Percentiles rank a stretch among this genome's conserved stretches.
Conservation (phyloP, 1,139 yeast genomes). For the Waltiozyma sp. region DNA sequence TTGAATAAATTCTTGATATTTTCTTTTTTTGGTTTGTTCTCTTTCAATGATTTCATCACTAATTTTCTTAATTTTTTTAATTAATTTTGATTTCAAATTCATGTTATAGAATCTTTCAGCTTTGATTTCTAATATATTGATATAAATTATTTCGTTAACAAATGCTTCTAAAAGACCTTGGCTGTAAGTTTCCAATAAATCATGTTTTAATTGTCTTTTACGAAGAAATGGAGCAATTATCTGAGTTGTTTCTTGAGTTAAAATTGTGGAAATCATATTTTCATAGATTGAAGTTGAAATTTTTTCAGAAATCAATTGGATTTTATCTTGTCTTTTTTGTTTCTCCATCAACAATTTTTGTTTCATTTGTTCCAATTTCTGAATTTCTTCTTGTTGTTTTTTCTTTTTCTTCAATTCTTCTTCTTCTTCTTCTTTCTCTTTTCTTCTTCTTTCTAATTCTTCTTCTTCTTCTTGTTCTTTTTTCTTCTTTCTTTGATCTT, state of each 20-base stretch:
- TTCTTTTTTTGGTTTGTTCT: slow-evolving; percentile 24
- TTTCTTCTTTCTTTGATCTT: slow-evolving; percentile 3
- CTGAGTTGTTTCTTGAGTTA: too few species aligned
- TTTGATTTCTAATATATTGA: slow-evolving; percentile 29
- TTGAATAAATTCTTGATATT: slow-evolving; percentile 31
- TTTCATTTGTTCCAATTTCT: slow-evolving; percentile 2
- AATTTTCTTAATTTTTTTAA: slow-evolving; percentile 20
- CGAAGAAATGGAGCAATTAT: slow-evolving; percentile 11
- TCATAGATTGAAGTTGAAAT: too few species aligned
- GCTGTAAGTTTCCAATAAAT: slow-evolving; percentile 29
- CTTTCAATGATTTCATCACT: slow-evolving; percentile 22
- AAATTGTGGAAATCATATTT: too few species aligned
- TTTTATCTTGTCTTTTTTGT: slow-evolving; percentile 13
- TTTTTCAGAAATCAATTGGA: background rate
- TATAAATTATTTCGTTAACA: slow-evolving; percentile 41
- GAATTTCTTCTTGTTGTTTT: slow-evolving; percentile 8
- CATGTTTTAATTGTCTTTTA: slow-evolving; percentile 19
- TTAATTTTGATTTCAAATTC: slow-evolving; percentile 20
- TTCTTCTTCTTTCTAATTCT: slow-evolving; percentile 5
- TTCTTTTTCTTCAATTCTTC: slow-evolving; percentile 8
- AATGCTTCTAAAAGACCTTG: slow-evolving; percentile 48
- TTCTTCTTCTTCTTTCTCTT: slow-evolving; percentile 7
- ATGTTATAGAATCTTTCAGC: slow-evolving; percentile 28
- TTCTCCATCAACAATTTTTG: slow-evolving; percentile 13
- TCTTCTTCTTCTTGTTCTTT: slow-evolving; percentile 2